Evolutionary conservation across 176 grass and related monocot genomes (phyloP).

Genomic region (Oryza rufipogon): DNA sequence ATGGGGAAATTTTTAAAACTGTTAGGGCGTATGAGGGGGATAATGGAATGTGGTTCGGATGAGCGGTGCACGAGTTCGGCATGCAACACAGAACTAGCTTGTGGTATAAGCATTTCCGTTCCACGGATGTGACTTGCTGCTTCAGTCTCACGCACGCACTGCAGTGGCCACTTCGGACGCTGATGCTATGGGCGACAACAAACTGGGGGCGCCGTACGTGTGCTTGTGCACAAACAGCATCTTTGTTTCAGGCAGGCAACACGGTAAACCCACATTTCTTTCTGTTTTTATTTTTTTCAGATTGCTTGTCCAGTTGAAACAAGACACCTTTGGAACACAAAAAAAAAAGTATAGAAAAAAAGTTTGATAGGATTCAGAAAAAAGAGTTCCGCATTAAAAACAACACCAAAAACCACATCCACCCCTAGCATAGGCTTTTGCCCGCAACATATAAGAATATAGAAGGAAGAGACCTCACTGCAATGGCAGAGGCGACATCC

Average conservation of each 20-base stretch:
- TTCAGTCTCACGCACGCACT: not conserved
- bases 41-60: not conserved
- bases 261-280: not conserved
- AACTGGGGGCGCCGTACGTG: conserved; percentile 26
- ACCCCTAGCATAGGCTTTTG: no score
- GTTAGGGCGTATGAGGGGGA: not conserved
- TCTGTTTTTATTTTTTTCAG: not conserved
- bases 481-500: not conserved
- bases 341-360: not conserved
- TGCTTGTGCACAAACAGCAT: conserved; percentile 18
- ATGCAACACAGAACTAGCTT: conserved; percentile 22
- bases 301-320: conserved; percentile 26
- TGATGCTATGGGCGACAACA: conserved; percentile 29
- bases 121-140: conserved; percentile 31
- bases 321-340: not conserved
- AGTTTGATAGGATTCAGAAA: not conserved
- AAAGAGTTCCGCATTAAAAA: no score
- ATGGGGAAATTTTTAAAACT: not conserved
- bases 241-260: conserved; percentile 15
- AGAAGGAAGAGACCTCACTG: not conserved
- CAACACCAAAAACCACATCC: no score
- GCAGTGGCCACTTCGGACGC: not conserved
- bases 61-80: conserved; percentile 32
- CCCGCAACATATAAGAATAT: not conserved
- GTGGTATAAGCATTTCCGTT: conserved; percentile 46